Conservation (phyloP, 768 basidiomycete genomes). For the Rhodotorula paludigena region DNA sequence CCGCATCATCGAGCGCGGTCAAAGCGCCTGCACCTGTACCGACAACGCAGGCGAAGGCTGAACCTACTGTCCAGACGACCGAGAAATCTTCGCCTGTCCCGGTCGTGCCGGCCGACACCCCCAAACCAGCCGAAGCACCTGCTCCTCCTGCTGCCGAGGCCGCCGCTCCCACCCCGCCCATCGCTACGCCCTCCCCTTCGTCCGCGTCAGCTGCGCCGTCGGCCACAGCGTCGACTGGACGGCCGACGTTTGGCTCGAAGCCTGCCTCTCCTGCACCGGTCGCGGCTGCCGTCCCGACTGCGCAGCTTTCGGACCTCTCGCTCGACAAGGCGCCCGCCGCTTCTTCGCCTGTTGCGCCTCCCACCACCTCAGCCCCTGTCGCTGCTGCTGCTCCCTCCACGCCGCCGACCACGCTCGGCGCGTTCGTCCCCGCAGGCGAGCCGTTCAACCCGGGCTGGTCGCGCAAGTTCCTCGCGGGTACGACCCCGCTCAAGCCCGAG, state of each 20-base stretch:
- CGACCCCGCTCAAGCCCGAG: constrained; percentile 47
- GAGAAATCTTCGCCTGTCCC: background rate
- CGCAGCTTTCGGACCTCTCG: background rate
- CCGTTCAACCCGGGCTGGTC: constrained; percentile 47
- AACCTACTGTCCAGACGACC: too few relatives aligned
- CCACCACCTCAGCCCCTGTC: background rate
- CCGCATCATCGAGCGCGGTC: background rate
- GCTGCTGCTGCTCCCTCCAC: background rate
- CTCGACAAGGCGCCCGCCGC: background rate
- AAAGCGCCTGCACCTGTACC: background rate
- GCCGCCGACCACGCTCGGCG: background rate
- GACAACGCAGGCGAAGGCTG: background rate
- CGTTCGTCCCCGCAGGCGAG: background rate
- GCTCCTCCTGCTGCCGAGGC: background rate
- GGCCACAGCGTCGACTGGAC: background rate
- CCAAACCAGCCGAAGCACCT: background rate
- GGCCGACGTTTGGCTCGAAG: background rate
- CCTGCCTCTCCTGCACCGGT: background rate
- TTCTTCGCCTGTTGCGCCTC: background rate
- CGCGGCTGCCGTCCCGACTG: background rate
- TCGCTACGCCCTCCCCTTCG: too few relatives aligned
- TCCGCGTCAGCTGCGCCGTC: too few relatives aligned
- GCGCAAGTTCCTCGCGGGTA: constrained; percentile 48
- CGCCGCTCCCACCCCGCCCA: too few relatives aligned
- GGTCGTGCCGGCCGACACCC: background rate